These are phyloP conservation scores for Melampsora americana DNA, from an alignment of 1,284 basidiomycete genomes.

Conservation along the genomic window DNA sequence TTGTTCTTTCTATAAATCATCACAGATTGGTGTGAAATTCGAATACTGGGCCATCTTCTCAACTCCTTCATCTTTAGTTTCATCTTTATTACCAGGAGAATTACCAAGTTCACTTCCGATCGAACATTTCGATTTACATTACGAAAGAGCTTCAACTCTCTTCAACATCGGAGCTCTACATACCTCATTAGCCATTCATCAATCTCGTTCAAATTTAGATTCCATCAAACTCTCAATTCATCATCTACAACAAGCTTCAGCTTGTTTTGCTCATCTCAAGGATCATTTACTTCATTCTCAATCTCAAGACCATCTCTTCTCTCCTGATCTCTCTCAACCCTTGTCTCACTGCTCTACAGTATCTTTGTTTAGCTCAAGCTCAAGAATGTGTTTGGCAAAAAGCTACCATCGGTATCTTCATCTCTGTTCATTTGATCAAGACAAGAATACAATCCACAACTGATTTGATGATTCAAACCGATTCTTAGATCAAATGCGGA, in stretches of 20 bases:
- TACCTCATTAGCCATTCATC: constrained; percentile 66
- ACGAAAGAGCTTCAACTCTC: constrained; percentile 71
- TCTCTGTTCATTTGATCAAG: too few species aligned
- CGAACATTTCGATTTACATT: constrained; percentile 68
- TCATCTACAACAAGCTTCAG: constrained; percentile 19
- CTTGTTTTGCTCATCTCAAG: constrained; percentile 26
- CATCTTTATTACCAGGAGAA: constrained; percentile 45
- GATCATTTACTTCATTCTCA: constrained; percentile 8
- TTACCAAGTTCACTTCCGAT: constrained; percentile 57
- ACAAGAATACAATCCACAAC: too few species aligned
- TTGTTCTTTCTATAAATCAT: constrained; percentile 9
- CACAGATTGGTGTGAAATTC: constrained; percentile 72
- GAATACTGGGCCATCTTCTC: constrained; percentile 71
- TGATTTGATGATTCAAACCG: constrained; percentile 18
- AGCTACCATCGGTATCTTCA: constrained; percentile 66
- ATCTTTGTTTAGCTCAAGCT: constrained; percentile 84
- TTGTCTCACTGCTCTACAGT: constrained; percentile 64
- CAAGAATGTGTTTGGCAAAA: constrained; percentile 97
- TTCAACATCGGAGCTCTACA: constrained; percentile 81
- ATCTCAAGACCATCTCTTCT: constrained; percentile 4
- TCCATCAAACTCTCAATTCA: constrained; percentile 68
- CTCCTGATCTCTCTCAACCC: constrained; percentile 61
- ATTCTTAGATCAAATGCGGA: constrained; percentile 28
- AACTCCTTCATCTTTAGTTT: constrained; percentile 53
- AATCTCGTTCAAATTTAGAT: constrained; percentile 68